A percentile compares a stretch with the other conserved stretches of the same genome.
These are phyloP conservation scores for Ceratocystis colombiana DNA, from an alignment of 2,329 filamentous ascomycete species.

Conservation along the genomic window DNA sequence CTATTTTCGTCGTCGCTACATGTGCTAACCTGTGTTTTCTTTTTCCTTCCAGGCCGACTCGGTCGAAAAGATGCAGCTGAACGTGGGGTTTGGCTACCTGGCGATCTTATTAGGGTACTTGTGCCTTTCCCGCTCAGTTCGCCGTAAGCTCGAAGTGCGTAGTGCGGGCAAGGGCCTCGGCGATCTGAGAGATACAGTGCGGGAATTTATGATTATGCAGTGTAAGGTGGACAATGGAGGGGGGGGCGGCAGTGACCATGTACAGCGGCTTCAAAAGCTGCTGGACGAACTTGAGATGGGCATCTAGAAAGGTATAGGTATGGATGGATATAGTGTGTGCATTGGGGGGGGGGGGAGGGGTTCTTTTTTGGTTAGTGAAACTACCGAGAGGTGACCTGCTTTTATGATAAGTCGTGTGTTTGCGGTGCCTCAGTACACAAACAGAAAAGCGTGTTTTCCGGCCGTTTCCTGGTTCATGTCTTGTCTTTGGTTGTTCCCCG, in stretches of 20 bases:
- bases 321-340: background rate
- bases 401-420: background rate
- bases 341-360: no score
- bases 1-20: background rate
- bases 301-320: constrained; percentile 13
- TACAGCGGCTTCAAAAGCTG: constrained; percentile 32
- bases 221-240: constrained; percentile 40
- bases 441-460: background rate
- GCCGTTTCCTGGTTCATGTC: no score
- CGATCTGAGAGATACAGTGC: constrained; percentile 43
- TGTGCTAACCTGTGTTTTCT: background rate
- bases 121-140: constrained; percentile 46
- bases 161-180: constrained; percentile 38
- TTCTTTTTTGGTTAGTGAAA: background rate
- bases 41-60: constrained; percentile 48
- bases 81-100: constrained; percentile 78
- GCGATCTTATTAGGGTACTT: constrained; percentile 76
- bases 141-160: constrained; percentile 36
- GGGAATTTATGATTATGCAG: constrained; percentile 46
- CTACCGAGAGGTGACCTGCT: background rate
- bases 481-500: no score
- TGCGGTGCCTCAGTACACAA: background rate
- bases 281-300: constrained; percentile 32
- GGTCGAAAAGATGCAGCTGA: constrained; percentile 63
- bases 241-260: constrained; percentile 30